These are phyloP conservation scores for Cadophora luteo-olivacea DNA, from an alignment of 2,329 filamentous ascomycete genomes.

Conservation along the genomic window DNA sequence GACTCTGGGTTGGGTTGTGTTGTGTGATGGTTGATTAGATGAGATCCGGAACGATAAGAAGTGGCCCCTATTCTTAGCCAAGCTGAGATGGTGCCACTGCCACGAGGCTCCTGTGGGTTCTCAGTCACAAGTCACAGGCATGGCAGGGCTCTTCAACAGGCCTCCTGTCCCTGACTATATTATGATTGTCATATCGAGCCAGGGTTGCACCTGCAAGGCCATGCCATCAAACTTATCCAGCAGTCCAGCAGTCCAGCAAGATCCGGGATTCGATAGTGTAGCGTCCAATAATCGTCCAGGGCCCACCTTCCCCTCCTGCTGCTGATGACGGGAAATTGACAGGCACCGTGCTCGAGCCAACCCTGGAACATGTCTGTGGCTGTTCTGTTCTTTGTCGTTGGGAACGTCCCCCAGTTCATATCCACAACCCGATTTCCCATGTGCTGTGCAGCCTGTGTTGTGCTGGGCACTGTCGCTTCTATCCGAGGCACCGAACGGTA, in stretches of 20 bases:
- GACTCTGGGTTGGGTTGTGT: background rate
- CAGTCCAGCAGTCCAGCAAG: constrained; percentile 27
- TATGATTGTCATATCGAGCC: constrained; percentile 38
- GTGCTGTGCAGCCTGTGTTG: constrained; percentile 13
- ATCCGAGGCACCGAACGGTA: constrained; percentile 16
- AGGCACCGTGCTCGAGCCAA: constrained; percentile 28
- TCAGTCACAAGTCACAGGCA: background rate
- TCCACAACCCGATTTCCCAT: constrained; percentile 19
- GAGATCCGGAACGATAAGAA: background rate
- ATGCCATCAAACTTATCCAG: constrained; percentile 27
- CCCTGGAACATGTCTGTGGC: background rate
- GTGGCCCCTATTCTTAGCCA: constrained; percentile 22
- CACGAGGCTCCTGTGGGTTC: constrained; percentile 33
- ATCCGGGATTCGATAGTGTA: constrained; percentile 29
- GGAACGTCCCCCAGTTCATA: background rate
- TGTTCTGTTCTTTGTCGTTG: background rate
- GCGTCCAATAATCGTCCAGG: constrained; percentile 26
- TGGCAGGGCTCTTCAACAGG: constrained; percentile 6
- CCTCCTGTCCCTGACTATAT: constrained; percentile 29
- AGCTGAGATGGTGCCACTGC: constrained; percentile 30
- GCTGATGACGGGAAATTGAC: constrained; percentile 28
- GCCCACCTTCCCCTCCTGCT: constrained; percentile 14
- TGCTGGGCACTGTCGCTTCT: constrained; percentile 14
- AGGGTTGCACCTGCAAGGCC: constrained; percentile 20
- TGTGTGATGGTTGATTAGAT: constrained; percentile 2